Base-by-base conservation (phyloP, 768 basidiomycete species). In the Lactifluus subvellereus region DNA sequence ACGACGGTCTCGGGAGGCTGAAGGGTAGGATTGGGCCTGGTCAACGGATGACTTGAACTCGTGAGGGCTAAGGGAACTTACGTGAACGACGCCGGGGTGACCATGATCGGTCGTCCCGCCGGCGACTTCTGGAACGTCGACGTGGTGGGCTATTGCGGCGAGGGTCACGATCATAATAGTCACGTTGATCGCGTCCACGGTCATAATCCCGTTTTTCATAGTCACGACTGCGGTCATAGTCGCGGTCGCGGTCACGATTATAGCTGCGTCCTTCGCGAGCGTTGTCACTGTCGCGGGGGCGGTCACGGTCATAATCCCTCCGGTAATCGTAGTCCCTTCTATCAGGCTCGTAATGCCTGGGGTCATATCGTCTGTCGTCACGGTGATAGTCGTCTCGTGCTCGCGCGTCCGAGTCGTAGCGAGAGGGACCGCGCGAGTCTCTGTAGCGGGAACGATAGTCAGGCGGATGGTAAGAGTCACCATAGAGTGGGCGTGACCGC, bases 41-140 rank as follows among this genome's bases (percentile, higher is more conserved):
- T 43, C 30, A 59, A 43, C n/a, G 48, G 40, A 43, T 50, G 47
- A 22, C 10, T 27, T 38, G n/a, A 37, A 18, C 2, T 27, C 2
- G 6, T 10, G 40, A 22, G 18, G 37, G 14, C 32, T 20, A 38
- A 49, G 52, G 42, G 27, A 54, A 35, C 59, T 43, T 55, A 64
- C 63, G 18, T 51, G 63, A 64, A 64, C 58, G 63, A 45, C 63
- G 63, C 22, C 63, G 63, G n/a, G 63, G 63, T 60, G 63, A 64
- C 58, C 63, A 47, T 30, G 63, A 64, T 40, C 63, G 48, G 1
- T 55, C 58, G 35, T 60, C 63, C 20, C 63, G 53, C 54, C 59
- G 48, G 33, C 58, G 63, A 53, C 63, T 60, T 49, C 63, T 64
- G 40, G 63, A 64, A 52, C 53, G 63, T 52, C 63, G 58, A 37